Evolutionary conservation across 352 stramenopile genomes (phyloP).

Genomic region (Pythium aristosporum): DNA sequence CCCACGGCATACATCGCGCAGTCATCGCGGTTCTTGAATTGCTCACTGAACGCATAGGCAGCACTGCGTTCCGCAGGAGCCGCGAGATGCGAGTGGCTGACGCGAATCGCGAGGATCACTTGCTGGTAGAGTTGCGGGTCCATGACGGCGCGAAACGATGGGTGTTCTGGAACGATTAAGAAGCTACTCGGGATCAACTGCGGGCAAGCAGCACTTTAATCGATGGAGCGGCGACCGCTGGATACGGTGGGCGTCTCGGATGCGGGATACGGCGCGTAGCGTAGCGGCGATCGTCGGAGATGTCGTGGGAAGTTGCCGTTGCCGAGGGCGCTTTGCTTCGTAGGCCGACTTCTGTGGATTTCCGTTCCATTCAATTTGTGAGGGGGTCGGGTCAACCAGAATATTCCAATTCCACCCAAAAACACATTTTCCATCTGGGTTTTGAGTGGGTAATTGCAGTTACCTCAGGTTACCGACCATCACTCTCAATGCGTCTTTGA

Average conservation of each 20-base stretch:
- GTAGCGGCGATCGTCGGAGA: background rate
- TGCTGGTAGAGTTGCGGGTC: conserved; percentile 71
- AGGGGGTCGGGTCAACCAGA: conserved; percentile 13
- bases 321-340: background rate
- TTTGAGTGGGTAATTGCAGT: conserved; percentile 17
- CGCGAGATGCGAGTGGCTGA: conserved; percentile 63
- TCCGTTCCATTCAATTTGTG: conserved; percentile 29
- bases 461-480: conserved; percentile 5
- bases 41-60: conserved; percentile 73
- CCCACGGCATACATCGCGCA: conserved; percentile 72
- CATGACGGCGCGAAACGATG: conserved; percentile 29
- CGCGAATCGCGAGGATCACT: conserved; percentile 68
- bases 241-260: background rate
- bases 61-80: conserved; percentile 42
- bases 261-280: background rate
- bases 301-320: conserved; percentile 1
- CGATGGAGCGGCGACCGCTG: background rate
- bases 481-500: conserved; percentile 5
- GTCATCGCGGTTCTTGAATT: conserved; percentile 69
- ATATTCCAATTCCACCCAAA: conserved; percentile 21
- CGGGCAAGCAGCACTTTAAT: background rate
- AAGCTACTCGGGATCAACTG: conserved; percentile 3
- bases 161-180: background rate
- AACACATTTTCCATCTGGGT: conserved; percentile 1
- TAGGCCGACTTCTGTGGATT: conserved; percentile 5